Evolutionary conservation across 129 eudicot genomes (phyloP).

Genomic region (Flaveria bidentis): DNA sequence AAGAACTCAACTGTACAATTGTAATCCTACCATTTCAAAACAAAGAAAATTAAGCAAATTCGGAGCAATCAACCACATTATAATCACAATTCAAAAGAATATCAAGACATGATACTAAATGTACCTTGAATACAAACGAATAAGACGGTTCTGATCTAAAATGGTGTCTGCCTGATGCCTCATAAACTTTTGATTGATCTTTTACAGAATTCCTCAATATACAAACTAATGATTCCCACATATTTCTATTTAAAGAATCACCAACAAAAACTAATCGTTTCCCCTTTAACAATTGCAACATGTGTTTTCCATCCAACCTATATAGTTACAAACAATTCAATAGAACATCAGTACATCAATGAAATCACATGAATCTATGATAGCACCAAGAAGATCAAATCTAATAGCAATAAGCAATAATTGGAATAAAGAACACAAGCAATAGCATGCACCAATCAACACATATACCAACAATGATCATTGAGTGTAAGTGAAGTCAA

Average conservation of each 20-base stretch:
- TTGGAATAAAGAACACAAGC: no score
- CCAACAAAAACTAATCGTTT: slow-evolving; percentile 64
- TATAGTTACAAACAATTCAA: slow-evolving; percentile 19
- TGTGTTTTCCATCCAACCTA: slow-evolving; percentile 52
- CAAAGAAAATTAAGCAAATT: neutral
- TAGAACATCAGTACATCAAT: neutral
- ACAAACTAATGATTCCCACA: slow-evolving; percentile 69
- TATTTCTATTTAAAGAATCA: slow-evolving; percentile 60
- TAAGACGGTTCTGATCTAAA: slow-evolving; percentile 53
- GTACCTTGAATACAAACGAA: slow-evolving; percentile 49
- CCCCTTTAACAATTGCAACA: slow-evolving; percentile 60
- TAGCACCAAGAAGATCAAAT: neutral
- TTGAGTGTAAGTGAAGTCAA: slow-evolving; percentile 16
- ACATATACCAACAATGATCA: neutral
- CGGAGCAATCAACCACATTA: no score
- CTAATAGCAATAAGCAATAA: neutral
- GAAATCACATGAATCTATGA: neutral
- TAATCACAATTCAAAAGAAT: neutral
- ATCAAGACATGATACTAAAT: neutral
- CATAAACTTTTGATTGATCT: slow-evolving; percentile 48
- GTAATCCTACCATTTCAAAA: slow-evolving; percentile 41
- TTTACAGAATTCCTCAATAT: slow-evolving; percentile 47
- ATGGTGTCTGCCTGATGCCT: slow-evolving; percentile 59
- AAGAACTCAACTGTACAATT: slow-evolving; percentile 55
- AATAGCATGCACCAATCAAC: no score